Evolutionary conservation across 352 stramenopile species (phyloP).

Genomic region (Phytopythium kandeliae): DNA sequence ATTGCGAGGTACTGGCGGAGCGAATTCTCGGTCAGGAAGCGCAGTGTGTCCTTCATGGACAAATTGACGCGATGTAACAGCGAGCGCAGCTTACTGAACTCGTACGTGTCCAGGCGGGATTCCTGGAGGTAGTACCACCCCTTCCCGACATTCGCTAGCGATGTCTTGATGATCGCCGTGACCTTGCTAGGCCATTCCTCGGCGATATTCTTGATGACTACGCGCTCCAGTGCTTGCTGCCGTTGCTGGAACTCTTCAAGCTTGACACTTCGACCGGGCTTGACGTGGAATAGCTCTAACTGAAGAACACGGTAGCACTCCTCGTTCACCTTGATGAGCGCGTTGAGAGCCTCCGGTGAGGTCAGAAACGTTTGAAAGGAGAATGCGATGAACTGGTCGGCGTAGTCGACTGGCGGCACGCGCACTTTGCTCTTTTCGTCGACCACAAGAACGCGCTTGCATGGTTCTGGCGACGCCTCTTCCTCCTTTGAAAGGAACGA

Average conservation of each 20-base stretch:
- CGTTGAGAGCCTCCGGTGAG: slow-evolving; percentile 61
- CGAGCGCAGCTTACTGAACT: slow-evolving; percentile 82
- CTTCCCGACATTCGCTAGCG: slow-evolving; percentile 72
- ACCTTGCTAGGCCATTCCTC: slow-evolving; percentile 82
- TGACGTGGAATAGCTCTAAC: slow-evolving; percentile 77
- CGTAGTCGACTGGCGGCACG: slow-evolving; percentile 69
- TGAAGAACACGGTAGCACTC: slow-evolving; percentile 79
- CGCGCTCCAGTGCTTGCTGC: slow-evolving; percentile 65
- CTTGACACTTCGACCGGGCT: slow-evolving; percentile 66
- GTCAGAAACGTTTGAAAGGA: slow-evolving; percentile 86
- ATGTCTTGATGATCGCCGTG: slow-evolving; percentile 56
- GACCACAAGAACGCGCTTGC: slow-evolving; percentile 29
- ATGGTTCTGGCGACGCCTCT: slow-evolving; percentile 26
- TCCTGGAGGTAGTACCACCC: slow-evolving; percentile 86
- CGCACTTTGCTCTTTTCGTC: slow-evolving; percentile 17
- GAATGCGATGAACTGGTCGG: slow-evolving; percentile 83
- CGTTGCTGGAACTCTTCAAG: slow-evolving; percentile 84
- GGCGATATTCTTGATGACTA: slow-evolving; percentile 70
- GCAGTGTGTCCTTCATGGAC: slow-evolving; percentile 78
- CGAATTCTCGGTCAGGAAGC: slow-evolving; percentile 66
- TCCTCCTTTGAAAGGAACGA: slow-evolving; percentile 48
- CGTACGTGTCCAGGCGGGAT: slow-evolving; percentile 79
- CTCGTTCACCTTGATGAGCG: slow-evolving; percentile 82
- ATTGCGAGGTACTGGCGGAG: slow-evolving; percentile 71
- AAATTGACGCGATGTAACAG: slow-evolving; percentile 74